Base-by-base conservation (phyloP, 2,329 filamentous ascomycete genomes). In the Colletotrichum nymphaeae region DNA sequence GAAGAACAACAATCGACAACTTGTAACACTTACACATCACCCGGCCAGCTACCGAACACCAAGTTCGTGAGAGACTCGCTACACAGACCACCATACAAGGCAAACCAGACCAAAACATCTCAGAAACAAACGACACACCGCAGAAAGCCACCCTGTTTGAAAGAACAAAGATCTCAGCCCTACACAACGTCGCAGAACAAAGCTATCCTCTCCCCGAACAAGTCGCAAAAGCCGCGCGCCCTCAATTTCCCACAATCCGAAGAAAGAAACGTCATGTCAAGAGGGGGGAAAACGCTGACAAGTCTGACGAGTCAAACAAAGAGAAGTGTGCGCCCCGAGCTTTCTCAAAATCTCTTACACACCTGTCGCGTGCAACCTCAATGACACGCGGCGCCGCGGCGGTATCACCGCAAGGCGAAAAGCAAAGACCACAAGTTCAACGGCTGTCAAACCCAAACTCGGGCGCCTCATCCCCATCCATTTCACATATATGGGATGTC, bases 371-470 rank as follows among this genome's bases (percentile, higher is more conserved):
- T 12, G 32, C 32, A 12, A 35, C 32, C 32, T 32, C 32, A 32
- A 32, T 32, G 32, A 32, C 32, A 32, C 11, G 32, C 32, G 32
- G 32, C 32, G 32, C 32, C 9, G 11, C 32, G 11, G 32, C 11
- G 12, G 32, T 35, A 35, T 35, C 32, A 12, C 32, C 32, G 32
- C n/a, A 46, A 28, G 24, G 11, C 3, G 35, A 2, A 42, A 52
- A 63, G 60, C 60, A 63, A 63, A 63, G 60, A 53, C 60, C 60
- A 63, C 46, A 63, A 24, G 60, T 63, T 63, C 60, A 24, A 16
- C 28, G 26, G 19, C 60, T 63, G 28, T 35, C 32, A 35, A 24
- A 63, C 35, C 11, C 60, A 11, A 11, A 14, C 26, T 53, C n/a
- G 46, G 42, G 28, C 46, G 19, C 28, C 28, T 63, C 28, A 24